These are phyloP conservation scores for Gypsophila paniculata DNA, from an alignment of 179 eudicot genomes.

Conservation along the genomic window DNA sequence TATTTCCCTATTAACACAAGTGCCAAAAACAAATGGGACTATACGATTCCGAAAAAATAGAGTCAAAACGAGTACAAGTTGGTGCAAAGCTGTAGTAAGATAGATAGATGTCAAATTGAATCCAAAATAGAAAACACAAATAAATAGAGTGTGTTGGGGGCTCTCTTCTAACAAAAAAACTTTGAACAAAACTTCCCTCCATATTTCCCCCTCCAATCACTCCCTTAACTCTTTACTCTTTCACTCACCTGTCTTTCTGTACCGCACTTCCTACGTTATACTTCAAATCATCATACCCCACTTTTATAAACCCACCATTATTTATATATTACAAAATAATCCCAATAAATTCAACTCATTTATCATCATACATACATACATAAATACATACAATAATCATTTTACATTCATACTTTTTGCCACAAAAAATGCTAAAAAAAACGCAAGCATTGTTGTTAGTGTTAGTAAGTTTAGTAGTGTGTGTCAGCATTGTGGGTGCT, in stretches of 20 bases:
- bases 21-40: too few relatives aligned
- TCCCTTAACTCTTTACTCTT: neutral
- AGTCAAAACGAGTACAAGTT: neutral
- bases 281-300: slow-evolving; percentile 15
- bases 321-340: neutral
- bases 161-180: too few relatives aligned
- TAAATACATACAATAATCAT: too few relatives aligned
- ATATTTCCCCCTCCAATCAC: slow-evolving; percentile 6
- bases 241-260: slow-evolving; percentile 9
- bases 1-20: too few relatives aligned
- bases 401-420: neutral
- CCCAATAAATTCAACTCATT: neutral
- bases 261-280: slow-evolving; percentile 10
- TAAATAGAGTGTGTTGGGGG: too few relatives aligned
- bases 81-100: neutral
- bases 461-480: slow-evolving; percentile 11
- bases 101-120: neutral
- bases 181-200: neutral
- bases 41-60: too few relatives aligned
- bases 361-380: neutral
- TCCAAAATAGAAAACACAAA: neutral
- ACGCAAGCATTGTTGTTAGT: slow-evolving; percentile 8
- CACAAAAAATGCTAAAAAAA: neutral
- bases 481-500: slow-evolving; percentile 44
- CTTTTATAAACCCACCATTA: neutral